These are phyloP conservation scores for Calonectria pauciramosa DNA, from an alignment of 2,329 filamentous ascomycete genomes.

Conservation along the genomic window DNA sequence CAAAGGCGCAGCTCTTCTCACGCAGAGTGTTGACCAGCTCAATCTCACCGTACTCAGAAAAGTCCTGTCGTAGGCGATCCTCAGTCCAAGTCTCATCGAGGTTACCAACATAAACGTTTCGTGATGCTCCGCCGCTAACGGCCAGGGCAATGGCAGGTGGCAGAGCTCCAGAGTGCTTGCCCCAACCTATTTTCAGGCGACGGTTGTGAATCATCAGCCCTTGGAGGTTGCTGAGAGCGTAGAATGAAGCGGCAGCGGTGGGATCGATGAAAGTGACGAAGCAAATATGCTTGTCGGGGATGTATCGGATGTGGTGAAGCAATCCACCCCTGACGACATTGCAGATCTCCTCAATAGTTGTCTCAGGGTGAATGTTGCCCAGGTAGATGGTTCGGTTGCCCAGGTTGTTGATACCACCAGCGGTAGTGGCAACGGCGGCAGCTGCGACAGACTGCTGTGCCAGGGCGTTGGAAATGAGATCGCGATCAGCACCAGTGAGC, in stretches of 20 bases:
- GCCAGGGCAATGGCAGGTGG: slow-evolving; percentile 96
- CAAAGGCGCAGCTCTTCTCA: slow-evolving; percentile 99
- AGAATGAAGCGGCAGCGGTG: slow-evolving; percentile 97
- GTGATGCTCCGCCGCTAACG: slow-evolving; percentile 95
- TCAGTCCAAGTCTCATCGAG: slow-evolving; percentile 98
- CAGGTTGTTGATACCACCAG: slow-evolving; percentile 96
- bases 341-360: slow-evolving; percentile 99
- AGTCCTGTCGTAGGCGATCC: slow-evolving; percentile 94
- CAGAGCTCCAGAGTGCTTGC: slow-evolving; percentile 97
- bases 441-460: slow-evolving; percentile 98
- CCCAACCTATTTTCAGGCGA: slow-evolving; percentile 98
- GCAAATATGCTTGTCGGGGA: slow-evolving; percentile 99
- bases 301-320: slow-evolving; percentile 98
- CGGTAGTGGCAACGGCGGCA: slow-evolving; percentile 94
- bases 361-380: slow-evolving; percentile 98
- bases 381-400: slow-evolving; percentile 98
- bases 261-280: slow-evolving; percentile 99
- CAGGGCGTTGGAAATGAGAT: slow-evolving; percentile 95
- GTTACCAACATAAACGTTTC: slow-evolving; percentile 98
- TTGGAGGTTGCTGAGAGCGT: slow-evolving; percentile 96
- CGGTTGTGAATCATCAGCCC: slow-evolving; percentile 99
- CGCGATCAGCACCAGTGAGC: slow-evolving; percentile 94
- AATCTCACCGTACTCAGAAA: slow-evolving; percentile 97
- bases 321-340: slow-evolving; percentile 97
- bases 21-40: slow-evolving; percentile 96